Percentiles rank a stretch among this genome's conserved stretches.
Evolutionary conservation across 1,284 basidiomycete genomes (phyloP).

Genomic region (Ustilago lituana): DNA sequence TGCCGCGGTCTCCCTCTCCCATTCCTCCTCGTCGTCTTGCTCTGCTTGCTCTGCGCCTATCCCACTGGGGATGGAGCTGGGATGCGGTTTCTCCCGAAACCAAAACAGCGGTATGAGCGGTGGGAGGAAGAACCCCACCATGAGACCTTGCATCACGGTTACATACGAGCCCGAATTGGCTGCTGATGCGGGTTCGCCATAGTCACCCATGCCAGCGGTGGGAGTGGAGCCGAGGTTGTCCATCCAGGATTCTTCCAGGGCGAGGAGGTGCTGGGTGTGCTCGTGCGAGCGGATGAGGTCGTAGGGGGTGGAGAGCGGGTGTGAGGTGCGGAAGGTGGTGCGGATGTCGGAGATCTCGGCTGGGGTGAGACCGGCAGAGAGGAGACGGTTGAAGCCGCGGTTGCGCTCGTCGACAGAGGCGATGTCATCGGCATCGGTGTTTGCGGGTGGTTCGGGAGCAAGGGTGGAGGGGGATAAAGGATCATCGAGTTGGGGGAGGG

Average conservation of each 20-base stretch:
- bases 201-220: not conserved
- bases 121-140: conserved; percentile 40
- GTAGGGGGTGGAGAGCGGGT: conserved; percentile 19
- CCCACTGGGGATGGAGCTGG: conserved; percentile 6
- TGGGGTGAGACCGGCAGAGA: conserved; percentile 25
- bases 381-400: conserved; percentile 42
- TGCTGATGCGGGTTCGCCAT: not conserved
- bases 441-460: not conserved
- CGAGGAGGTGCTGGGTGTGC: conserved; percentile 33
- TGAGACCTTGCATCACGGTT: conserved; percentile 34
- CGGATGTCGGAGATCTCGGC: conserved; percentile 37
- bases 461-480: not conserved
- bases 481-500: not conserved
- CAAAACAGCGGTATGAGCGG: conserved; percentile 36
- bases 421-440: not conserved
- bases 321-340: conserved; percentile 23
- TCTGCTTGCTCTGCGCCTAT: not conserved
- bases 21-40: conserved; percentile 23
- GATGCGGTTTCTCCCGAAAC: conserved; percentile 29
- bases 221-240: conserved; percentile 22
- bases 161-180: conserved; percentile 6
- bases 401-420: conserved; percentile 1
- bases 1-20: conserved; percentile 5
- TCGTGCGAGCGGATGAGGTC: conserved; percentile 25
- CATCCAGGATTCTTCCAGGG: conserved; percentile 50